Base-by-base conservation (phyloP, 345 rosid species). In the Geranium rotundifolium region DNA sequence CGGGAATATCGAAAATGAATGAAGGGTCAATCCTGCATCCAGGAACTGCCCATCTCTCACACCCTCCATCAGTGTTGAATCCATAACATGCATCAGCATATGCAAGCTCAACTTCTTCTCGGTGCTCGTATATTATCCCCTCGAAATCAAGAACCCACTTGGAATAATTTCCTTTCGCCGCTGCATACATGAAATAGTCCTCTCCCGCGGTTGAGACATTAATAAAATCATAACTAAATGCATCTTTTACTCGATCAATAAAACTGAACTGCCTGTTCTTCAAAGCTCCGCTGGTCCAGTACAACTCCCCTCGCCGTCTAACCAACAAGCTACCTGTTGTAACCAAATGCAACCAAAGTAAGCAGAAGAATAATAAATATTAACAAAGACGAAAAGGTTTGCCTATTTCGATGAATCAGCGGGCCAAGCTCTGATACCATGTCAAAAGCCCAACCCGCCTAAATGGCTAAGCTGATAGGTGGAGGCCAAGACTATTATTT, bases 281-380 rank as follows among this genome's bases (percentile, higher is more conserved):
- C 76, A 81, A 72, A 5, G 59, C 71, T 31, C 90, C 86, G 31
- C 88, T 81, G 20, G 82, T 73, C 88, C 88, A 81, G 67, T 82
- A 81, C 63, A 82, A 50, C 4, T 79, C 69, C 41, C 56, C 69
- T 3, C 75, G 78, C 57, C 78, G 66, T 86, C 86, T 78, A 59
- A 84, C 72, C 16, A 4, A 79, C 73, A 46, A 87, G 67, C 71
- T 87, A 81, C 27, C 74, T 63, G 0, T 69, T 60, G 20, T 46
- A 46, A 46, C 52, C 16, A 5, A 46, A 46, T 46, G 16, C 52
- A 46, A 46, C 12, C 52, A 10, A 46, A 9, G 41, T 34, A 34
- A 8, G 41, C 41, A 34, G 41, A 34, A 34, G 10, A 34, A 5
- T 4, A 34, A 34, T 4, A 4, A 34, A 34, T 34, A 8, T 23